A percentile compares a stretch with the other conserved stretches of the same genome.
Conservation (phyloP, 371 early-diverging fungal genomes). For the Apophysomyces trapeziformis region DNA sequence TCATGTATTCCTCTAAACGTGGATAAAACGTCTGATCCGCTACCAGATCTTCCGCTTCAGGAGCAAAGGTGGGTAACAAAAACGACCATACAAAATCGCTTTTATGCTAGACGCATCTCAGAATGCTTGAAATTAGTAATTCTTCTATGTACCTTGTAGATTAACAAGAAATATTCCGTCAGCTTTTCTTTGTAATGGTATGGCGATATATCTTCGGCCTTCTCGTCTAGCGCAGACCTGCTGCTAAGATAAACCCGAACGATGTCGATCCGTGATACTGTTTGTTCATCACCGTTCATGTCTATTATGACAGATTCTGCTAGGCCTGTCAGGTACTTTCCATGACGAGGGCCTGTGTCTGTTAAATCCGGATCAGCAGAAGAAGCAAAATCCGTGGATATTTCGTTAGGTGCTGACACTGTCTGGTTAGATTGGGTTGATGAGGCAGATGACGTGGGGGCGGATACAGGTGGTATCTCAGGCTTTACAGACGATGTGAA, state of each 20-base stretch:
- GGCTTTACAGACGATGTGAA: slow-evolving; percentile 47
- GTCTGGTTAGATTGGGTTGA: not conserved
- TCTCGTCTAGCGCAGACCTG: slow-evolving; percentile 14
- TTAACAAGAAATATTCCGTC: slow-evolving; percentile 53
- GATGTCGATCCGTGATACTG: slow-evolving; percentile 30
- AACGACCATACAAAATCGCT: slow-evolving; percentile 45
- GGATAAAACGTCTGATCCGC: slow-evolving; percentile 31
- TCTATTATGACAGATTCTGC: slow-evolving; percentile 28
- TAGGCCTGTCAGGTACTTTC: slow-evolving; percentile 41
- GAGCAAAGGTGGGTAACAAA: slow-evolving; percentile 32
- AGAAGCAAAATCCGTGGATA: slow-evolving; percentile 16
- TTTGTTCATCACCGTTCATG: slow-evolving; percentile 38
- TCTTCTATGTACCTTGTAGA: slow-evolving; percentile 52
- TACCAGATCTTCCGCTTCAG: slow-evolving; percentile 31
- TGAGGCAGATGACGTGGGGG: not conserved
- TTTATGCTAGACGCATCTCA: slow-evolving; percentile 29
- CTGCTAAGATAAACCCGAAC: slow-evolving; percentile 46
- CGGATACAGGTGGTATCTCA: slow-evolving; percentile 20
- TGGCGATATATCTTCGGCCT: slow-evolving; percentile 15
- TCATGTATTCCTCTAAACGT: slow-evolving; percentile 30
- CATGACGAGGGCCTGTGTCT: slow-evolving; percentile 15
- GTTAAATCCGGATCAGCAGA: slow-evolving; percentile 24
- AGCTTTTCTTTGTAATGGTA: slow-evolving; percentile 25
- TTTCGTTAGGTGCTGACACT: slow-evolving; percentile 8
- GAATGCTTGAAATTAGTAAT: not conserved